A percentile compares a stretch with the other conserved stretches of the same genome.
These are phyloP conservation scores for Monocercomonoides exilis DNA, from an alignment of 78 protist species.

Conservation along the genomic window DNA sequence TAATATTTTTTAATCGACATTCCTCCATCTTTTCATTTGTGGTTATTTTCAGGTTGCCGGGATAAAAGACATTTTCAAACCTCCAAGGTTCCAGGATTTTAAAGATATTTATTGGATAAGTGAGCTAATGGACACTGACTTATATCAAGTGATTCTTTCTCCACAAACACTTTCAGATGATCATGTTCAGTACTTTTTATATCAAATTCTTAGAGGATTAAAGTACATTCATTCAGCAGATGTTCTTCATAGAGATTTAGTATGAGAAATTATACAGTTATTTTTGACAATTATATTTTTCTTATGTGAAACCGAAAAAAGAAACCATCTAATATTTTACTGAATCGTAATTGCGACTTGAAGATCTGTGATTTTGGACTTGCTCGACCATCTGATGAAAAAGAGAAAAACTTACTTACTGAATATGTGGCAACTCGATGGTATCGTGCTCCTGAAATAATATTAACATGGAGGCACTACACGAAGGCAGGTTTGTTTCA, in stretches of 20 bases:
- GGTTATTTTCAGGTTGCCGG: background rate
- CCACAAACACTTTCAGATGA: conserved; percentile 32
- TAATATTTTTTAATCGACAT: background rate
- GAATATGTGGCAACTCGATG: conserved; percentile 44
- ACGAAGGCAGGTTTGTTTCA: background rate
- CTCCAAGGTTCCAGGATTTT: background rate
- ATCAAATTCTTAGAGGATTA: conserved; percentile 42
- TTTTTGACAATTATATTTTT: too few relatives aligned
- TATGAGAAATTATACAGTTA: too few relatives aligned
- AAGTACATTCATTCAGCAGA: conserved; percentile 29
- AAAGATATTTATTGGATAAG: background rate
- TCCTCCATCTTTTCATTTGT: background rate
- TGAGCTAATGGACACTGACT: conserved; percentile 37
- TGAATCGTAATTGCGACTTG: conserved; percentile 38
- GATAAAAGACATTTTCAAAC: background rate
- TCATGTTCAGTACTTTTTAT: conserved; percentile 37
- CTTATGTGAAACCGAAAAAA: background rate
- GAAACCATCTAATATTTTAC: conserved; percentile 54
- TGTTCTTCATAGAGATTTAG: conserved; percentile 42
- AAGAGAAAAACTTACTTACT: background rate
- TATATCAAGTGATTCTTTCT: conserved; percentile 15
- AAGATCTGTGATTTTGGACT: conserved; percentile 59
- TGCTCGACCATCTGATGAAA: conserved; percentile 16
- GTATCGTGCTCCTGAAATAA: conserved; percentile 44
- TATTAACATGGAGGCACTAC: background rate